Evolutionary conservation across 257 asterid genomes (phyloP), one percentile per base, ranked within the genome.

Genomic region (Capsicum rhomboideum): DNA sequence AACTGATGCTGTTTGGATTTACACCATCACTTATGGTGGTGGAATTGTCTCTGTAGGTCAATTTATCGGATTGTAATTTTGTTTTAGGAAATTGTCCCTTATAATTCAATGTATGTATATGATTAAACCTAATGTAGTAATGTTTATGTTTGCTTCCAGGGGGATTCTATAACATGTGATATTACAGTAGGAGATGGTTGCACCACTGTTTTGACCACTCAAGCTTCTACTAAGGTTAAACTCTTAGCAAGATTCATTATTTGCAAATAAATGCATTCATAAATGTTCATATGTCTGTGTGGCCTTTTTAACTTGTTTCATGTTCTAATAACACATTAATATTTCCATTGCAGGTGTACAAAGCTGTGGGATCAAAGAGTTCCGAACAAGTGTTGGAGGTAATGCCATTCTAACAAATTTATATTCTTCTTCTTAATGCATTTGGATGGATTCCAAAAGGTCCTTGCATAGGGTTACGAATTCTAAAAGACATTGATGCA

Each of bases 211-310:
- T 88, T 97, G 87, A 93, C 99, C 52, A 97, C 99, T 80, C 99
- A 97, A 88, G 97, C 99, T 75, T 97, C 99, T 23, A 97, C 98
- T 28, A 97, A 97, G 98, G 98, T 96, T 67, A n/a, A 79, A 58
- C 1, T 68, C 79, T 85, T 86, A 87, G 16, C 4, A 44, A 29
- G 13, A 31, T 67, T 64, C n/a, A 79, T 79, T 56, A 26, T 56
- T 79, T 80, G 14, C n/a, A 37, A 10, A 37, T 54, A 14, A 34
- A 34, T 34, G 40, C 4, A 34, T 34, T 34, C 40, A 34, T 34
- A 34, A 34, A 34, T 34, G 40, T 34, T 34, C 40, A 34, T 34
- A 34, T n/a, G n/a, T 34, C 40, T 34, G 40, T 34, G 61, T 26
- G 61, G 34, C 42, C 11, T 82, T 9, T 21, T 8, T 12, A 40